phyloP scores from a whole-genome alignment of 2,329 filamentous ascomycete species.

The Nothophaeocryptopus gaeumannii region DNA sequence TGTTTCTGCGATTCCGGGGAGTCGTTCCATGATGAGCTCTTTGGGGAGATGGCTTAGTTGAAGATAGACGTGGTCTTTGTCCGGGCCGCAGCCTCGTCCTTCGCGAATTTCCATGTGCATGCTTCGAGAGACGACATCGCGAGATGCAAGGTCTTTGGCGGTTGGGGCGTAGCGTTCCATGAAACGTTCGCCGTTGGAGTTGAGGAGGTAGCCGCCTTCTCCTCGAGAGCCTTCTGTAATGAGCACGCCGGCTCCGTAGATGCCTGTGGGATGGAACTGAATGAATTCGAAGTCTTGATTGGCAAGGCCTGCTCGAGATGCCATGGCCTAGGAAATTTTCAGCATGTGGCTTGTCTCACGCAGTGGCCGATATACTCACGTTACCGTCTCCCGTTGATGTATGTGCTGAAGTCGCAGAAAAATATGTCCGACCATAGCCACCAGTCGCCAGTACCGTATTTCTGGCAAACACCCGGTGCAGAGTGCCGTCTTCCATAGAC shows the following conservation, averaged over 20 bases:
- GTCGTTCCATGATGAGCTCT: constrained; percentile 47
- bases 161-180: constrained; percentile 54
- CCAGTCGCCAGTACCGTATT: constrained; percentile 51
- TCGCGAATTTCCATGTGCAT: constrained; percentile 52
- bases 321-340: constrained; percentile 42
- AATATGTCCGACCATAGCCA: constrained; percentile 52
- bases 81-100: constrained; percentile 45
- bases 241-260: constrained; percentile 51
- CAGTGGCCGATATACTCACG: constrained; percentile 14
- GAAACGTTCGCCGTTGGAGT: constrained; percentile 48
- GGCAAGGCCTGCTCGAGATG: constrained; percentile 47
- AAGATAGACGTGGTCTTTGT: constrained; percentile 49
- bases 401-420: constrained; percentile 50
- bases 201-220: constrained; percentile 52
- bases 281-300: constrained; percentile 54
- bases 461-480: constrained; percentile 48
- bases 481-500: constrained; percentile 51
- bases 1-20: constrained; percentile 52
- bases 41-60: constrained; percentile 49
- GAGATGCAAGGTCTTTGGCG: constrained; percentile 49
- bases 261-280: constrained; percentile 52
- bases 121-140: constrained; percentile 48
- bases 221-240: constrained; percentile 52
- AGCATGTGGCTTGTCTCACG: background rate
- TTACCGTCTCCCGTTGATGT: constrained; percentile 52